Evolutionary conservation across 2,329 filamentous ascomycete genomes (phyloP).

Genomic region (Aspergillus floridensis): DNA sequence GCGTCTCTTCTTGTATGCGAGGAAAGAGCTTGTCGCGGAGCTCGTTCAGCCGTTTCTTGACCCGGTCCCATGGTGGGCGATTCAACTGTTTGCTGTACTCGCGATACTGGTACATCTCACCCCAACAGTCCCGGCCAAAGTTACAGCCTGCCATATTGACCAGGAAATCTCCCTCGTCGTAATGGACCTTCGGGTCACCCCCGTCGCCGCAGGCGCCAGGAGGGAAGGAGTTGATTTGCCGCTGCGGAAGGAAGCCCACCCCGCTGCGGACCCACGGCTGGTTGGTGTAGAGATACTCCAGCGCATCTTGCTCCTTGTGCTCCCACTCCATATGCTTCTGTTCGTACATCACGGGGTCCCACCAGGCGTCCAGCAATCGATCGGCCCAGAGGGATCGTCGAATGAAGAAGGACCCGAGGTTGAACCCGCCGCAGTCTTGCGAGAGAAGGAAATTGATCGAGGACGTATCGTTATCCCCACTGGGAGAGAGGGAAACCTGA

Average conservation of each 20-base stretch:
- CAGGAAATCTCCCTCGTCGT: constrained; percentile 84
- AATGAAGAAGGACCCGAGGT: constrained; percentile 92
- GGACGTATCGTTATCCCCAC: constrained; percentile 71
- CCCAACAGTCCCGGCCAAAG: constrained; percentile 96
- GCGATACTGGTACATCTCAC: constrained; percentile 94
- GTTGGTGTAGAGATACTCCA: constrained; percentile 85
- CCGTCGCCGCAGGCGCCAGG: constrained; percentile 72
- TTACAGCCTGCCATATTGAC: constrained; percentile 99
- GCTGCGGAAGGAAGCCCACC: constrained; percentile 83
- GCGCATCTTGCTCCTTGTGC: constrained; percentile 94
- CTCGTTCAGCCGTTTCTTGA: constrained; percentile 31
- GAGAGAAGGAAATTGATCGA: constrained; percentile 87
- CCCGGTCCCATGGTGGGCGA: constrained; percentile 73
- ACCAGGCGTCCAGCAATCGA: constrained; percentile 90
- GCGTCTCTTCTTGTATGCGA: not conserved
- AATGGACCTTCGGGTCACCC: constrained; percentile 72
- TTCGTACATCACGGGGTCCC: constrained; percentile 96
- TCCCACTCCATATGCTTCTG: constrained; percentile 99
- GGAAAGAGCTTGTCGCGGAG: constrained; percentile 23
- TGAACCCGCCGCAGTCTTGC: constrained; percentile 95
- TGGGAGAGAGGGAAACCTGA: constrained; percentile 64
- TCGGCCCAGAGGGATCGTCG: constrained; percentile 85
- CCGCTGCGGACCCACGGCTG: constrained; percentile 92
- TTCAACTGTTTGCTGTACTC: constrained; percentile 89
- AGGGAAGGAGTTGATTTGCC: constrained; percentile 92